Conservation (phyloP, 768 basidiomycete genomes). For the Phylloporus sp. region DNA sequence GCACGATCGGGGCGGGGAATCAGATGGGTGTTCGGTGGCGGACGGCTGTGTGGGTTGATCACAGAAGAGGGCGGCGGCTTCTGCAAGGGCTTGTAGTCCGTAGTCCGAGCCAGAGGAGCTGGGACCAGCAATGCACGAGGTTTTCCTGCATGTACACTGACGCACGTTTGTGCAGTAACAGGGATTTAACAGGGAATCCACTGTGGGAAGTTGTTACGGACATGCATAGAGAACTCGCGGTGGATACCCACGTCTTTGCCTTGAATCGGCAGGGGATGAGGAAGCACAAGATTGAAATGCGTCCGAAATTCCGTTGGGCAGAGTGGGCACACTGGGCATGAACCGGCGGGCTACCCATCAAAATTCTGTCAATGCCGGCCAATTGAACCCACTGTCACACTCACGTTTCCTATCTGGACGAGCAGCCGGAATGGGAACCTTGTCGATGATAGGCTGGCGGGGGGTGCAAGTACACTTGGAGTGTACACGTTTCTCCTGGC, state of each 20-base stretch:
- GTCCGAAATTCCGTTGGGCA: constrained; percentile 73
- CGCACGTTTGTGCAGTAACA: constrained; percentile 56
- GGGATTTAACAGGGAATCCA: constrained; percentile 59
- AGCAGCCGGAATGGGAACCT: constrained; percentile 30
- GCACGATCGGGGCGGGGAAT: constrained; percentile 20
- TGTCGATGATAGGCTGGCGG: constrained; percentile 29
- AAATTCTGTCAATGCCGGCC: constrained; percentile 11
- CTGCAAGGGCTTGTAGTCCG: constrained; percentile 35
- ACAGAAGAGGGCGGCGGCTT: constrained; percentile 31
- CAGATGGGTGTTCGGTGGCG: constrained; percentile 1
- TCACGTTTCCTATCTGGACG: constrained; percentile 33
- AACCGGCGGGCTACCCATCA: constrained; percentile 55
- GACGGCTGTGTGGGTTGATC: constrained; percentile 7
- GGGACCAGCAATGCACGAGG: constrained; percentile 1
- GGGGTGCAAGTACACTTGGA: constrained; percentile 75
- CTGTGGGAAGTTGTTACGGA: constrained; percentile 22
- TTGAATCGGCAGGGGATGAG: constrained; percentile 37
- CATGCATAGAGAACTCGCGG: background rate
- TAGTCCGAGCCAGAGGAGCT: constrained; percentile 5
- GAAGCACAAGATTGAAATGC: constrained; percentile 31
- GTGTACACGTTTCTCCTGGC: constrained; percentile 77
- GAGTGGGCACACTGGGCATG: constrained; percentile 64
- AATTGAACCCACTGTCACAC: constrained; percentile 1
- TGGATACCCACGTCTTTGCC: constrained; percentile 45
- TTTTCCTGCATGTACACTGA: constrained; percentile 48